These are phyloP conservation scores for Stephania cephalantha DNA, from an alignment of 164 flowering plant species.

Conservation along the genomic window DNA sequence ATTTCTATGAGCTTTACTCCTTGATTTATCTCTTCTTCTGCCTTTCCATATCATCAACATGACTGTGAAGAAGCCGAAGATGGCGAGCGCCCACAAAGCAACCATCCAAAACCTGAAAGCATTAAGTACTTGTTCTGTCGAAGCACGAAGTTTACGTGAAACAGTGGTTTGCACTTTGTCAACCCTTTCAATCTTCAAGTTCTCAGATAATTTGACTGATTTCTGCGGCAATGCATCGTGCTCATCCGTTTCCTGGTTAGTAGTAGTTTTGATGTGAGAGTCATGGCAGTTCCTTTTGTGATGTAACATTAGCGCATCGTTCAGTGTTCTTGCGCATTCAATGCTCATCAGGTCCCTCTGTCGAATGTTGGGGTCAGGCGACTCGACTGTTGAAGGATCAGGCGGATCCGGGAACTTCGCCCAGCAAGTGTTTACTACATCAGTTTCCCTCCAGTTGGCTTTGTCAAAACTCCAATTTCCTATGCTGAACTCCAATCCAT, in stretches of 20 bases:
- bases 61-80: conserved; percentile 51
- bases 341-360: conserved; percentile 68
- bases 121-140: conserved; percentile 24
- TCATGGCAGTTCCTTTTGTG: conserved; percentile 65
- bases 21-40: conserved; percentile 35
- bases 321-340: conserved; percentile 70
- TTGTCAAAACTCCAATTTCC: conserved; percentile 98
- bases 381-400: conserved; percentile 53
- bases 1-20: conserved; percentile 39
- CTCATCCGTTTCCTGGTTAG: conserved; percentile 10
- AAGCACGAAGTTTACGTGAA: conserved; percentile 23
- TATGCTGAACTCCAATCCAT: conserved; percentile 69
- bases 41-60: conserved; percentile 33
- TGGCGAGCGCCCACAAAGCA: conserved; percentile 53
- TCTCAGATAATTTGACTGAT: conserved; percentile 26
- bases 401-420: conserved; percentile 93
- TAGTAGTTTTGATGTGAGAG: conserved; percentile 27
- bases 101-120: conserved; percentile 58
- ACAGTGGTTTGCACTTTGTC: conserved; percentile 13
- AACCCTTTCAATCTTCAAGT: conserved; percentile 9
- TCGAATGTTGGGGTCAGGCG: conserved; percentile 30
- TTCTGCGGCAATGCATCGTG: conserved; percentile 29
- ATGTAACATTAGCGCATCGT: conserved; percentile 69
- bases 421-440: conserved; percentile 84
- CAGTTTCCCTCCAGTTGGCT: conserved; percentile 78